phyloP scores from a whole-genome alignment of 208 protist genomes.

The Lotmaria passim region DNA sequence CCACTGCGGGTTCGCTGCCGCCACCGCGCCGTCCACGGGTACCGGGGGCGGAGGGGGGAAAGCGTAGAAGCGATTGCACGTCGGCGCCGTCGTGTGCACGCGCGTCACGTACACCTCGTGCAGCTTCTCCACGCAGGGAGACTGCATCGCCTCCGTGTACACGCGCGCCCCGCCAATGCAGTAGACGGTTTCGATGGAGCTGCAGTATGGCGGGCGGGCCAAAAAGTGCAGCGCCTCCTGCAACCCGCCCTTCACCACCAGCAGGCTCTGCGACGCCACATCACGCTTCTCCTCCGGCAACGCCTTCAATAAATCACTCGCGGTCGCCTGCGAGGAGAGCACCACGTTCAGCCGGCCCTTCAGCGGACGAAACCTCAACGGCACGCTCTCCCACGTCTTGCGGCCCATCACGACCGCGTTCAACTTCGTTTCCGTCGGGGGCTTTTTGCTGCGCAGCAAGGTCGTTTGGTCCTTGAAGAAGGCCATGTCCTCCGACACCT shows the following conservation, averaged over 20 bases:
- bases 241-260: conserved; percentile 69
- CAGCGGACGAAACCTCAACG: conserved; percentile 89
- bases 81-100: conserved; percentile 38
- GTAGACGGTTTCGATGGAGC: conserved; percentile 86
- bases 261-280: conserved; percentile 42
- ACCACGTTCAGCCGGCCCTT: conserved; percentile 93
- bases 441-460: conserved; percentile 74
- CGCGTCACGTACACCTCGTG: conserved; percentile 76
- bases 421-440: conserved; percentile 41
- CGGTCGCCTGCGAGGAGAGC: conserved; percentile 54
- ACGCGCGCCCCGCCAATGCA: conserved; percentile 93
- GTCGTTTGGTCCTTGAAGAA: conserved; percentile 87
- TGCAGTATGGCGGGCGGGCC: conserved; percentile 58
- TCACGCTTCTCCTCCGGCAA: conserved; percentile 59
- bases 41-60: conserved; percentile 47
- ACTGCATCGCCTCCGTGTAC: conserved; percentile 76
- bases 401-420: conserved; percentile 98
- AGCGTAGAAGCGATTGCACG: conserved; percentile 69
- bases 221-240: conserved; percentile 58
- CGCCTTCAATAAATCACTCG: conserved; percentile 42
- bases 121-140: conserved; percentile 69
- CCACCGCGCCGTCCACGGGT: background rate
- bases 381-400: conserved; percentile 97
- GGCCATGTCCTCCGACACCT: conserved; percentile 86
- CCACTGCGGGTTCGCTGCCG: conserved; percentile 30